Base-by-base conservation (phyloP, 352 stramenopile genomes). In the Pythium vanterpoolii region DNA sequence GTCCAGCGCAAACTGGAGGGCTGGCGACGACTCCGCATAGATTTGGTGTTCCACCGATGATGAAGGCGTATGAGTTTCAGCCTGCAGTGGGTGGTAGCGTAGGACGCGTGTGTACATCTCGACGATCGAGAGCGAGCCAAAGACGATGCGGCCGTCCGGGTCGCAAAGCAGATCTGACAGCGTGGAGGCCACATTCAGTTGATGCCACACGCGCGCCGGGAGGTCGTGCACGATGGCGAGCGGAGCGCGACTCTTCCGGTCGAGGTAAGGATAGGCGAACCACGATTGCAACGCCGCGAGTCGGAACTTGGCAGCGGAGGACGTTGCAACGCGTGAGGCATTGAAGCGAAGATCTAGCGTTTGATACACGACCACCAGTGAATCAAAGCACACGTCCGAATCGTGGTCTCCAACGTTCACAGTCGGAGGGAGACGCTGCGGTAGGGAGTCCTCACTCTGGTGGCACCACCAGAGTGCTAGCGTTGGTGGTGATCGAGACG, bases 341-440 rank as follows among this genome's bases (percentile, higher is more conserved):
- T 77, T 79, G 39, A 84, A 84, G 21, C 69, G 62, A 13, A 79
- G 68, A n/a, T 81, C 74, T 21, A 79, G 63, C 4, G 63, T 69
- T 24, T 72, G 60, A 38, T 73, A 69, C 21, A 76, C 10, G 4
- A 76, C 16, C 5, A 45, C n/a, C 18, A 77, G 39, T 68, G 66
- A 9, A 42, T 43, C 49, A 13, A 65, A 3, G 5, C 28, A 33
- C 18, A 57, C 38, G 14, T 44, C 16, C 16, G 23, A 2, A 9
- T 30, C n/a, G 18, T 40, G 24, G 6, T 13, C 6, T 1, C 51
- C 38, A 30, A 39, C 38, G 23, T 39, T n/a, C 1, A 14, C 23
- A 21, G 16, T 14, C 1, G 14, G 13, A 10, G 50, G 26, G 11
- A 11, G 19, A 21, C 50, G 50, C 38, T 46, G 50, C 6, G 33